A percentile compares a stretch with the other conserved stretches of the same genome.
Evolutionary conservation across 2,329 filamentous ascomycete species (phyloP).

Genomic region (Gaeumannomyces tritici): DNA sequence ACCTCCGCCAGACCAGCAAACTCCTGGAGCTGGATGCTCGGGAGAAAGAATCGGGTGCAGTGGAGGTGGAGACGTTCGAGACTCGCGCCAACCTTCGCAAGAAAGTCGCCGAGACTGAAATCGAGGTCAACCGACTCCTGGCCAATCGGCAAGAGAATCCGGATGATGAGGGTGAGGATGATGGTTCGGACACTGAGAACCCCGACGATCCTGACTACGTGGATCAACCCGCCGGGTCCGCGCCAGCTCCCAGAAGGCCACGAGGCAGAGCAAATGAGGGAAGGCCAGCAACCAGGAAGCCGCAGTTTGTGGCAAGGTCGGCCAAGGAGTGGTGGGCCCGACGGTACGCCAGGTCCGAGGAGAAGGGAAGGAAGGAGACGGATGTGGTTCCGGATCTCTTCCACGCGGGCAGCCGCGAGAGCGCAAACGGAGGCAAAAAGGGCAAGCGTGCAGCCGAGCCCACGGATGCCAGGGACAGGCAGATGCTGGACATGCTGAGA

Average conservation of each 20-base stretch:
- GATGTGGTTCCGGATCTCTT: background rate
- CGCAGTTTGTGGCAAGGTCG: background rate
- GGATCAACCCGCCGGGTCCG: too few relatives aligned
- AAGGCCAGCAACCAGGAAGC: background rate
- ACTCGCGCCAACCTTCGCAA: background rate
- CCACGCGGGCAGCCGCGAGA: background rate
- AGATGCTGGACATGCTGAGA: slow-evolving; percentile 2
- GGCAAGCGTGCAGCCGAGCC: background rate
- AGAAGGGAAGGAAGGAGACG: background rate
- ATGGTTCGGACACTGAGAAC: too few relatives aligned
- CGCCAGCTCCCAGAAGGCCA: background rate
- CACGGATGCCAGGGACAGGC: background rate
- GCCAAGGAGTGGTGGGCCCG: slow-evolving; percentile 3
- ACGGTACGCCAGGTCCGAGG: background rate
- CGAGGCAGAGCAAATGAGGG: background rate
- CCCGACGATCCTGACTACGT: background rate
- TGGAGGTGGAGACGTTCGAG: background rate
- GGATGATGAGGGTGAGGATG: background rate
- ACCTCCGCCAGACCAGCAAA: background rate
- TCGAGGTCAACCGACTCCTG: background rate
- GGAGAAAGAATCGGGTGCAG: background rate
- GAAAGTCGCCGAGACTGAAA: background rate
- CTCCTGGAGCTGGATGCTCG: background rate
- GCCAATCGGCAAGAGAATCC: background rate
- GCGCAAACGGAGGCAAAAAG: background rate